Percentiles rank a stretch among this genome's conserved stretches.
Conservation (phyloP, 345 rosid species). For the Durio zibethinus region DNA sequence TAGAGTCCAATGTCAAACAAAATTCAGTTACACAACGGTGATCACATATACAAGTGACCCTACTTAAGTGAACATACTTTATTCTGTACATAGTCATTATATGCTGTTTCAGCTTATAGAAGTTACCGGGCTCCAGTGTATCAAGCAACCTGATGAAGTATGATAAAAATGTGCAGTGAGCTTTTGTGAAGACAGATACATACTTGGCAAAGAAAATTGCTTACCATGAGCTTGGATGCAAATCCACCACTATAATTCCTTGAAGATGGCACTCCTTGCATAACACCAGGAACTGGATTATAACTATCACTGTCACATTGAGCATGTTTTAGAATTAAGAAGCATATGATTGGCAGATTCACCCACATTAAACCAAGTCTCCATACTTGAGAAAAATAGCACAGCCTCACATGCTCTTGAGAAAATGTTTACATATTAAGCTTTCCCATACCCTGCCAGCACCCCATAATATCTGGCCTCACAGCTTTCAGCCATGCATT, state of each 20-base stretch:
- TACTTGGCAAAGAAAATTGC: not conserved
- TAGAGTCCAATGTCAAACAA: not conserved
- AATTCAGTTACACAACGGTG: not conserved
- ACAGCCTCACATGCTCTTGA: not conserved
- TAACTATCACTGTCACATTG: slow-evolving; percentile 63
- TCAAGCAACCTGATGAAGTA: slow-evolving; percentile 8
- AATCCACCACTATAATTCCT: slow-evolving; percentile 79
- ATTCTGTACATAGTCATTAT: not conserved
- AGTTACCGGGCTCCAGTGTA: not conserved
- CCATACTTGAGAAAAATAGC: not conserved
- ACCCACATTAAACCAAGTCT: not conserved
- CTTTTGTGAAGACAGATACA: not conserved
- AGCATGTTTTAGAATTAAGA: slow-evolving; percentile 11
- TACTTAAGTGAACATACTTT: not conserved
- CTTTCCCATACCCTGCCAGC: not conserved
- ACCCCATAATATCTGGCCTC: not conserved
- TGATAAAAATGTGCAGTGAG: not conserved
- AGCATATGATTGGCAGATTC: not conserved
- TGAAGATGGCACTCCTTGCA: slow-evolving; percentile 91
- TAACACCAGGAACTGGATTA: slow-evolving; percentile 97
- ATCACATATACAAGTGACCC: not conserved
- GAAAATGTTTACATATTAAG: not conserved
- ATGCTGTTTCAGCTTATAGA: not conserved
- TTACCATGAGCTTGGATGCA: slow-evolving; percentile 80
- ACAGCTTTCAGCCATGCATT: not conserved